Evolutionary conservation across 306 rosid species (phyloP), one percentile per base, ranked within the genome.

Genomic region (Parietaria judaica): DNA sequence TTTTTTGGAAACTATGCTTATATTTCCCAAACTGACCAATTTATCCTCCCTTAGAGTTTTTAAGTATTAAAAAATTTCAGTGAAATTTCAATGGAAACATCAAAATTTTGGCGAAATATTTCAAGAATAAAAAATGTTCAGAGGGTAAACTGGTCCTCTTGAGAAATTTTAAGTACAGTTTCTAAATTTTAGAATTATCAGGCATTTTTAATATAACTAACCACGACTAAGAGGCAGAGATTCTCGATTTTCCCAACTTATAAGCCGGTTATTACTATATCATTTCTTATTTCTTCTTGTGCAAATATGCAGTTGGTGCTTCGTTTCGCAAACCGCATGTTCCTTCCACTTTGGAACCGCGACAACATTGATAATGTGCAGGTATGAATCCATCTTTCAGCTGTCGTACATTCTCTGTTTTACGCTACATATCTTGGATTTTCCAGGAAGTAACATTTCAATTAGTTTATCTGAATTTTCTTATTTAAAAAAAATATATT

Each of bases 271-370:
- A 41, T 41, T 41, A 35, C 8, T 46, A 49, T 23, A 31, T 57
- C 68, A 78, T 59, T 41, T 57, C 51, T 57, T 68, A 73, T 65
- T 64, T 66, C 72, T 70, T 35, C 13, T 70, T 55, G 54, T 65
- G 58, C 59, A 35, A 56, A 63, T 79, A 77, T 56, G 67, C 95
- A 92, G 99, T 79, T 92, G 78, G 99, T 92, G 41, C 99, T 92
- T 80, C 99, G 99, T 64, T 92, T 92, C 51, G 94, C 99, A 58
- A 92, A 92, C 75, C 96, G 95, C 61, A 59, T 92, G 14, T 88
- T 92, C 78, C 63, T 86, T 74, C 99, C 99, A 14, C 94, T 86
- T 11, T 92, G 99, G 99, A 92, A 92, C 65, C 95, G 99, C 11
- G 99, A 92, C 81, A 86, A 92, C 84, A 92, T 92, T 60, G 94